Percentiles rank a stretch among this genome's conserved stretches.
Conservation (phyloP, 805 yeast species). For the Candida michaelii region DNA sequence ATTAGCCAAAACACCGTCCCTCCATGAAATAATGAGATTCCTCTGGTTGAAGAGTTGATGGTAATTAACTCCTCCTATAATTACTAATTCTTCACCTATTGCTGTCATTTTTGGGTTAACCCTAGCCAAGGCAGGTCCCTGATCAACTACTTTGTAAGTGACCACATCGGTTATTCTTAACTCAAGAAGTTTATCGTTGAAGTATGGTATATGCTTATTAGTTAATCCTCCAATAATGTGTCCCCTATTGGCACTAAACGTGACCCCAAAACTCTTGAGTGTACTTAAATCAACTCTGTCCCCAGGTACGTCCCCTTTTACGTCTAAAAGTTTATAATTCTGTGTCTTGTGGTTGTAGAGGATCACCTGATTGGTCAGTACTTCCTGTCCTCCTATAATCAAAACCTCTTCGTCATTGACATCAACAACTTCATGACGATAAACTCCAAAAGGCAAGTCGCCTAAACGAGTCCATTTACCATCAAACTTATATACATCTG, state of each 20-base stretch:
- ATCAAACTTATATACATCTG: conserved; percentile 28
- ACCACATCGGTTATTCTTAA: conserved; percentile 28
- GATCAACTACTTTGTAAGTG: conserved; percentile 12
- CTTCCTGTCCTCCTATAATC: conserved; percentile 51
- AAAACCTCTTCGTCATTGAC: conserved; percentile 30
- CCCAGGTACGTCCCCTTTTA: neutral
- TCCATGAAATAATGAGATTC: conserved; percentile 9
- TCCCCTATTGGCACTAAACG: conserved; percentile 33
- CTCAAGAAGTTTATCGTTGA: conserved; percentile 33
- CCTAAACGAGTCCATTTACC: conserved; percentile 41
- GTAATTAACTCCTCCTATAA: conserved; percentile 28
- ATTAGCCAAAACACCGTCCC: neutral
- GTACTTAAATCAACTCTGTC: conserved; percentile 17
- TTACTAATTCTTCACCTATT: conserved; percentile 29
- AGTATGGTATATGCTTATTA: conserved; percentile 23
- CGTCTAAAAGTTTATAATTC: conserved; percentile 14
- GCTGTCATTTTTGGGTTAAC: conserved; percentile 18
- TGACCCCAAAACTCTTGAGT: conserved; percentile 37
- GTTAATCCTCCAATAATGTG: conserved; percentile 50
- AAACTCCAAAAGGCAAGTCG: conserved; percentile 46
- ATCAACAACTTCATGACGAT: conserved; percentile 48
- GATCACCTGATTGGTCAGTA: conserved; percentile 15
- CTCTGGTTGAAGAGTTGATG: conserved; percentile 13
- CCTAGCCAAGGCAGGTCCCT: conserved; percentile 38
- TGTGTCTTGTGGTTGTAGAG: conserved; percentile 19